Percentiles rank a stretch among this genome's conserved stretches.
Evolutionary conservation across 2,329 filamentous ascomycete genomes (phyloP).

Genomic region (Tolypocladium guangdongense): DNA sequence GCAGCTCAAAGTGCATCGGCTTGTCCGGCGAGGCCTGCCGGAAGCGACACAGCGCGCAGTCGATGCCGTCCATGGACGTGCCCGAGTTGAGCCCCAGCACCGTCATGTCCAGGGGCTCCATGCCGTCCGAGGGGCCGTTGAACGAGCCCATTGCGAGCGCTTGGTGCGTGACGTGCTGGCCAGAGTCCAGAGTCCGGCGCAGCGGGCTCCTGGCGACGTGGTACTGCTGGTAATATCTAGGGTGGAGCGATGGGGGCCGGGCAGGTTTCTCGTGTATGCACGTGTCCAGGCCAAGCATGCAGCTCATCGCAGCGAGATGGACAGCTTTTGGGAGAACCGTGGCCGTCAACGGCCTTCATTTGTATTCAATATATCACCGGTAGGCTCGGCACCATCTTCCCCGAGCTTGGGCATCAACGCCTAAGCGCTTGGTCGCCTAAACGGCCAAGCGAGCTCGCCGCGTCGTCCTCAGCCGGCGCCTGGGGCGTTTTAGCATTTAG

Average conservation of each 20-base stretch:
- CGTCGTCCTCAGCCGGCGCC: too few species aligned
- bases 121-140: slow-evolving; percentile 1
- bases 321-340: background rate
- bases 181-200: too few species aligned
- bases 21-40: slow-evolving; percentile 37
- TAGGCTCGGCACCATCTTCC: background rate
- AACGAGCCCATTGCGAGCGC: background rate
- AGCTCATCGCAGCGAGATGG: background rate
- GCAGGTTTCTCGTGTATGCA: background rate
- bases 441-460: background rate
- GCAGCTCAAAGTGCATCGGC: slow-evolving; percentile 44
- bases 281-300: background rate
- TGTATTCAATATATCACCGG: background rate
- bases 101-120: slow-evolving; percentile 31
- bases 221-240: background rate
- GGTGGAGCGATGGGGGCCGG: background rate
- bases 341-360: too few species aligned
- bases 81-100: slow-evolving; percentile 41
- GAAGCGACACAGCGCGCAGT: slow-evolving; percentile 47
- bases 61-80: slow-evolving; percentile 44
- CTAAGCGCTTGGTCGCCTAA: background rate
- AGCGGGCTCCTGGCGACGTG: background rate
- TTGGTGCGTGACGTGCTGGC: background rate
- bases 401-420: background rate
- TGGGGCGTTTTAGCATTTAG: background rate